Evolutionary conservation across 192 early-diverging fungal genomes (phyloP).

Genomic region (Entomortierella beljakovae): DNA sequence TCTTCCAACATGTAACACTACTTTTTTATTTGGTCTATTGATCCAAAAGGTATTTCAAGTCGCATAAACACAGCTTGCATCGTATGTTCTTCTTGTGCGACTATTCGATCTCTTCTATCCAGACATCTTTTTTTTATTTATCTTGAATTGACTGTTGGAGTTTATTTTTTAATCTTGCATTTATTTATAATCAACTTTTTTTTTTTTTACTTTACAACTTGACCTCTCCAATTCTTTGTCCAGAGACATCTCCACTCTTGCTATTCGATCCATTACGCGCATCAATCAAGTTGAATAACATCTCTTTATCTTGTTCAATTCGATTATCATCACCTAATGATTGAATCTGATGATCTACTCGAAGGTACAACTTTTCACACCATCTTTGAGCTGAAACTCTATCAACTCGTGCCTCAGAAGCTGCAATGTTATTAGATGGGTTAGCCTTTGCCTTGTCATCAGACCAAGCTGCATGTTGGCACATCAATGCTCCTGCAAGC

Average conservation of each 20-base stretch:
- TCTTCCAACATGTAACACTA: too few relatives aligned
- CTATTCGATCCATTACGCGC: conserved; percentile 8
- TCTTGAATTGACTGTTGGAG: background rate
- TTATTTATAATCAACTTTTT: background rate
- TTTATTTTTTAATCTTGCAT: background rate
- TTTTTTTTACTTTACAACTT: conserved; percentile 22
- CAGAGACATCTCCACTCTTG: background rate
- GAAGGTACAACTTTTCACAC: conserved; percentile 43
- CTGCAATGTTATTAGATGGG: conserved; percentile 2
- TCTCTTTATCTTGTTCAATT: conserved; percentile 38
- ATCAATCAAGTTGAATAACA: conserved; percentile 43
- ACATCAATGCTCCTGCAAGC: conserved; percentile 60
- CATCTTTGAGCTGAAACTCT: conserved; percentile 44
- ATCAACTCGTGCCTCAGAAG: conserved; percentile 29
- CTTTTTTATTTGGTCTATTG: too few relatives aligned
- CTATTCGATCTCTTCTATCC: too few relatives aligned
- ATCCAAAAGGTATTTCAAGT: too few relatives aligned
- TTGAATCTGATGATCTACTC: conserved; percentile 47
- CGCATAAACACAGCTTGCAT: too few relatives aligned
- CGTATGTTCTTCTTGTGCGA: too few relatives aligned
- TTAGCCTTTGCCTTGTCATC: conserved; percentile 29
- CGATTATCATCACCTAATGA: conserved; percentile 32
- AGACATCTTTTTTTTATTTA: background rate
- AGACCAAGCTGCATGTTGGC: conserved; percentile 64
- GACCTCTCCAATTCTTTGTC: conserved; percentile 17